Conservation (phyloP, 2,329 filamentous ascomycete species). For the Leptographium procerum region DNA sequence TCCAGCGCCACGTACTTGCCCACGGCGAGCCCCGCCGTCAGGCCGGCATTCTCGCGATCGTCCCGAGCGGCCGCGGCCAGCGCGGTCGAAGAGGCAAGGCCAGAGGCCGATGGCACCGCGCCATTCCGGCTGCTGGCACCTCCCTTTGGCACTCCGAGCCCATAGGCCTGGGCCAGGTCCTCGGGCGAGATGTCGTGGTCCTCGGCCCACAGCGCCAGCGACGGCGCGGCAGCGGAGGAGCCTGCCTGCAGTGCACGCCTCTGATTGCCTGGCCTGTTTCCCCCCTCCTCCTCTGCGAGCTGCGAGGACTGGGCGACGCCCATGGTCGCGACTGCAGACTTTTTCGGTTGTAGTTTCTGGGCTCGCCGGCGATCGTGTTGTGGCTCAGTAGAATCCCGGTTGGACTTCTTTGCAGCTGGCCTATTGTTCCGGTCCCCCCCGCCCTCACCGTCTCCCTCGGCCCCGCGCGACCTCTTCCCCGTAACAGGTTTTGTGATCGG, state of each 20-base stretch:
- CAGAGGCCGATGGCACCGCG: neutral
- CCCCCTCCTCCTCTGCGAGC: conserved; percentile 19
- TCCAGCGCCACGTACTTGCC: conserved; percentile 91
- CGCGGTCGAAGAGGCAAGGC: neutral
- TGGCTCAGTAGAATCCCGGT: neutral
- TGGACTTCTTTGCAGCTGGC: conserved; percentile 8
- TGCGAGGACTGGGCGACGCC: conserved; percentile 42
- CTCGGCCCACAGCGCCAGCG: conserved; percentile 47
- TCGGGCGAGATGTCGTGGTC: conserved; percentile 51
- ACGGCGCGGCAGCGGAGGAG: conserved; percentile 28
- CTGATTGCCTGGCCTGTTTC: neutral
- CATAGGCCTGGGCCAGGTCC: conserved; percentile 50
- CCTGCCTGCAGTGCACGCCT: neutral
- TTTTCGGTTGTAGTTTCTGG: neutral
- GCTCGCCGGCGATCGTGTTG: neutral
- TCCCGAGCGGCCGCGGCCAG: neutral
- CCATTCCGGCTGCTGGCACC: neutral
- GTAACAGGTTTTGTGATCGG: conserved; percentile 16
- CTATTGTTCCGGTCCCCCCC: conserved; percentile 17
- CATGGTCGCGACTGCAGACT: conserved; percentile 29
- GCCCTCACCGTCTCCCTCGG: conserved; percentile 32
- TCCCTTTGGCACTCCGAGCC: conserved; percentile 29
- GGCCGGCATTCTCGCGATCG: conserved; percentile 49
- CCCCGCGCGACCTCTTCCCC: conserved; percentile 16
- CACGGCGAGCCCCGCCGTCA: conserved; percentile 50